Evolutionary conservation across 345 rosid species (phyloP).

Genomic region (Odontarrhena argentea): DNA sequence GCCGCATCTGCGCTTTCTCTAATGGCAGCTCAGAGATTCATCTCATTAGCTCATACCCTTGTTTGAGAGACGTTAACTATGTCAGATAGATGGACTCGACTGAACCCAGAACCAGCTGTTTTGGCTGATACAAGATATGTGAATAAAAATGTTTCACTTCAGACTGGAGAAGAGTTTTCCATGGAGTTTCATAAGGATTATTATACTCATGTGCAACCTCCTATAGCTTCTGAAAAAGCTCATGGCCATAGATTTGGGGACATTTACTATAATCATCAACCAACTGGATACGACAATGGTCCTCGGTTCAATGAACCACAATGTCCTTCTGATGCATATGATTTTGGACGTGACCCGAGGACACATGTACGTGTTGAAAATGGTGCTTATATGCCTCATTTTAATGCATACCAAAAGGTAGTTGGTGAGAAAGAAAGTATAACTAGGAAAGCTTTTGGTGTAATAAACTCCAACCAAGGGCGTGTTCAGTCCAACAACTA

Average conservation of each 20-base stretch:
- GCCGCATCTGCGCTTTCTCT: background rate
- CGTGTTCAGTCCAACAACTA: slow-evolving; percentile 42
- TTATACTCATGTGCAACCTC: slow-evolving; percentile 39
- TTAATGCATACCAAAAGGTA: slow-evolving; percentile 41
- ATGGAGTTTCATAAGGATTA: slow-evolving; percentile 65
- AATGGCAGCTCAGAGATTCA: slow-evolving; percentile 27
- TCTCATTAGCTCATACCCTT: slow-evolving; percentile 24
- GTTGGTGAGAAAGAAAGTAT: slow-evolving; percentile 41
- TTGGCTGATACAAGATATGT: slow-evolving; percentile 37
- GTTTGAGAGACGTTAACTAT: slow-evolving; percentile 40
- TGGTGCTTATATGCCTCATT: slow-evolving; percentile 44
- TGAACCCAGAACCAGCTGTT: slow-evolving; percentile 35
- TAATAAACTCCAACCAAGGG: slow-evolving; percentile 44
- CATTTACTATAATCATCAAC: slow-evolving; percentile 45
- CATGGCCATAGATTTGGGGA: slow-evolving; percentile 39
- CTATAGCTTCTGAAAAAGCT: slow-evolving; percentile 26
- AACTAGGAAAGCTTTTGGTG: slow-evolving; percentile 50
- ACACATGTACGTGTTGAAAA: slow-evolving; percentile 44
- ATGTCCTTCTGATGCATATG: slow-evolving; percentile 53
- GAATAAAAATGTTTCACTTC: slow-evolving; percentile 54
- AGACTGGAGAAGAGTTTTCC: slow-evolving; percentile 68
- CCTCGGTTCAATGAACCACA: slow-evolving; percentile 56
- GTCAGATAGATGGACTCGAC: slow-evolving; percentile 44
- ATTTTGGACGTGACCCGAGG: slow-evolving; percentile 48
- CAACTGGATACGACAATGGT: slow-evolving; percentile 45